phyloP scores from a whole-genome alignment of 1,139 yeast species.

The Suhomyces bribrorum region DNA sequence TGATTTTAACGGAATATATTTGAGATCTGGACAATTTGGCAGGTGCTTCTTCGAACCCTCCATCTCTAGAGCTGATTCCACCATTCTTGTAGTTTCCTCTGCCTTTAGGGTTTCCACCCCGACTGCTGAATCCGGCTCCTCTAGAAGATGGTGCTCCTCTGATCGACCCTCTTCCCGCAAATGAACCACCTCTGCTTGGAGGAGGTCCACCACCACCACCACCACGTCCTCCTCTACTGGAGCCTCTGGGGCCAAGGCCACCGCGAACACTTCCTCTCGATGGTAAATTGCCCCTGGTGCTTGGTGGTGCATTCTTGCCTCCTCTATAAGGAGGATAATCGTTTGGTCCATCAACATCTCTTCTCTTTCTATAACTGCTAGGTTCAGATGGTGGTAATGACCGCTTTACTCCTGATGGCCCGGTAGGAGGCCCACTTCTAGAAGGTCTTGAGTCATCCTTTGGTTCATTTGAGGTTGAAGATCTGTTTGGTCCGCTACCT shows the following conservation, averaged over 20 bases:
- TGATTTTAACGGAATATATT: constrained; percentile 35
- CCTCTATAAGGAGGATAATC: constrained; percentile 8
- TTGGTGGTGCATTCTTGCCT: constrained; percentile 7
- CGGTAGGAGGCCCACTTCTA: neutral
- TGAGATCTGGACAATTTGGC: constrained; percentile 22
- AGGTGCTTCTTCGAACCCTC: constrained; percentile 2
- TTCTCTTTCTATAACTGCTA: constrained; percentile 19
- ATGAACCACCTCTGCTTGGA: constrained; percentile 3
- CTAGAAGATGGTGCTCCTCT: constrained; percentile 5
- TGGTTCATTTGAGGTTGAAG: constrained; percentile 7
- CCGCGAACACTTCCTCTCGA: constrained; percentile 3
- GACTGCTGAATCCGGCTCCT: neutral
- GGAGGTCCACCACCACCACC: constrained; percentile 6
- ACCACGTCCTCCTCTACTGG: constrained; percentile 7
- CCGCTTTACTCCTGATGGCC: constrained; percentile 17
- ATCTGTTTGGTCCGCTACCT: constrained; percentile 7
- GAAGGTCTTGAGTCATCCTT: constrained; percentile 3
- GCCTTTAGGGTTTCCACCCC: constrained; percentile 1
- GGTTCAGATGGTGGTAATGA: constrained; percentile 24
- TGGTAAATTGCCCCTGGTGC: too few species aligned
- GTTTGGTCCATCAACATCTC: constrained; percentile 18
- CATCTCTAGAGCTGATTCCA: constrained; percentile 2
- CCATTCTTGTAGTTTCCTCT: constrained; percentile 4
- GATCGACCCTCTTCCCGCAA: constrained; percentile 3
- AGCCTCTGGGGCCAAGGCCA: constrained; percentile 5